Conservation (phyloP, 495 filamentous ascomycete species). For the Aspergillus saccharolyticus region DNA sequence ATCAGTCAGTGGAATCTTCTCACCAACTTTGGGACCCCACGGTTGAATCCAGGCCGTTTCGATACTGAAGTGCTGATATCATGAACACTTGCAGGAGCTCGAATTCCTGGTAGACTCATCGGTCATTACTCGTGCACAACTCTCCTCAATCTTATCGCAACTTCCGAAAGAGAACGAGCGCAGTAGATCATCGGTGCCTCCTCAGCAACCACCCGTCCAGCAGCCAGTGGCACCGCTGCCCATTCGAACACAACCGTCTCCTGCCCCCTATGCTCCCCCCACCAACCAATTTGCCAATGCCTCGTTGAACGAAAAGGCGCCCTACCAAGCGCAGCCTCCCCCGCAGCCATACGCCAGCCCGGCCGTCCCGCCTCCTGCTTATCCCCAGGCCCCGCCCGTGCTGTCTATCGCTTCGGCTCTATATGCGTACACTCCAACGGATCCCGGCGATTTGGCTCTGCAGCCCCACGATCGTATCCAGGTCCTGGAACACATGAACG, state of each 20-base stretch:
- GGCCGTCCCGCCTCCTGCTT: conserved; percentile 44
- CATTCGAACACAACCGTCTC: conserved; percentile 29
- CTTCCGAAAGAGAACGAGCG: conserved; percentile 62
- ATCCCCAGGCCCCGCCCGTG: conserved; percentile 51
- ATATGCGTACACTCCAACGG: conserved; percentile 73
- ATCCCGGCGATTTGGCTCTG: conserved; percentile 74
- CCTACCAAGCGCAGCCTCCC: conserved; percentile 34
- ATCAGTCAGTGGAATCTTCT: conserved; percentile 51
- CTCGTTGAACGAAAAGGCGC: conserved; percentile 49
- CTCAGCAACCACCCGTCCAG: conserved; percentile 22
- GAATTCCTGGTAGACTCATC: conserved; percentile 78
- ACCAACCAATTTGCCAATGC: conserved; percentile 44
- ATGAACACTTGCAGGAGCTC: conserved; percentile 62
- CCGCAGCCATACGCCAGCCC: conserved; percentile 43
- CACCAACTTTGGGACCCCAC: background rate
- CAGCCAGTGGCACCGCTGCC: conserved; percentile 24
- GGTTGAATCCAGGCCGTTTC: background rate
- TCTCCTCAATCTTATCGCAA: conserved; percentile 63
- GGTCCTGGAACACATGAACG: conserved; percentile 86
- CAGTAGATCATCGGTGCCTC: conserved; percentile 33
- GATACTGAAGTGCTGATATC: conserved; percentile 3
- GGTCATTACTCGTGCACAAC: conserved; percentile 64
- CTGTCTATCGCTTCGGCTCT: conserved; percentile 72
- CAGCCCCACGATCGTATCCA: conserved; percentile 69
- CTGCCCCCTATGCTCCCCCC: conserved; percentile 37